These are phyloP conservation scores for Neocatenulostroma microsporum DNA, from an alignment of 2,329 filamentous ascomycete species.

Conservation along the genomic window DNA sequence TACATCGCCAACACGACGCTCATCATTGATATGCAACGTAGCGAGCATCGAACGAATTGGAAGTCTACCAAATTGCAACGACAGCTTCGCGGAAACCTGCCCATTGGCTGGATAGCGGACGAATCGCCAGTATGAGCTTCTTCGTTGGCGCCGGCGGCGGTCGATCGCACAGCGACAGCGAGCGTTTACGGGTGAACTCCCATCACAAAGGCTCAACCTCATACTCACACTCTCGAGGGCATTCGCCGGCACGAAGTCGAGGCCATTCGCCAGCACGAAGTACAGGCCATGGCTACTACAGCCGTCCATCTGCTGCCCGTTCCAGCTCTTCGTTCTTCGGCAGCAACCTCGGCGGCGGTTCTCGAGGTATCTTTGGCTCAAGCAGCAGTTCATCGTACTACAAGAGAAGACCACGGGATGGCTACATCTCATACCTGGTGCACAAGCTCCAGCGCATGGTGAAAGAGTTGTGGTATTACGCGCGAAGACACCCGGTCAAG, in stretches of 20 bases:
- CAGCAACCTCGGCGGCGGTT: slow-evolving; percentile 8
- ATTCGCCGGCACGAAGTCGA: slow-evolving; percentile 10
- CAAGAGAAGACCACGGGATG: slow-evolving; percentile 66
- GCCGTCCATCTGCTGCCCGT: slow-evolving; percentile 15
- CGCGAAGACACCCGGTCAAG: slow-evolving; percentile 75
- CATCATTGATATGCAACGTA: too few relatives aligned
- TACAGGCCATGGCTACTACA: slow-evolving; percentile 19
- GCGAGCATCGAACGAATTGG: too few relatives aligned
- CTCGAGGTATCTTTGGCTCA: slow-evolving; percentile 23
- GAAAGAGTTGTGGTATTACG: slow-evolving; percentile 72
- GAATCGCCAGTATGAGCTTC: slow-evolving; percentile 28
- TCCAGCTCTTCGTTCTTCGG: slow-evolving; percentile 19
- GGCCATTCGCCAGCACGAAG: slow-evolving; percentile 11
- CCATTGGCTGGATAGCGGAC: too few relatives aligned
- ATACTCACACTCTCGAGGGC: slow-evolving; percentile 15
- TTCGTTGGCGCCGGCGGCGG: slow-evolving; percentile 19
- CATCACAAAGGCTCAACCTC: slow-evolving; percentile 9
- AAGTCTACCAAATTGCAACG: too few relatives aligned
- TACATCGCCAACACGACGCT: too few relatives aligned
- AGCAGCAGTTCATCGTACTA: slow-evolving; percentile 59
- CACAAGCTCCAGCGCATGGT: slow-evolving; percentile 70
- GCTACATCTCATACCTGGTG: slow-evolving; percentile 67
- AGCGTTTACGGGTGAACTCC: slow-evolving; percentile 10
- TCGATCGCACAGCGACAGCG: slow-evolving; percentile 21
- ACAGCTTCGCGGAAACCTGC: too few relatives aligned